Conservation (phyloP, 176 grass and related monocot species). For the Rhipidocladum racemiflorum region DNA sequence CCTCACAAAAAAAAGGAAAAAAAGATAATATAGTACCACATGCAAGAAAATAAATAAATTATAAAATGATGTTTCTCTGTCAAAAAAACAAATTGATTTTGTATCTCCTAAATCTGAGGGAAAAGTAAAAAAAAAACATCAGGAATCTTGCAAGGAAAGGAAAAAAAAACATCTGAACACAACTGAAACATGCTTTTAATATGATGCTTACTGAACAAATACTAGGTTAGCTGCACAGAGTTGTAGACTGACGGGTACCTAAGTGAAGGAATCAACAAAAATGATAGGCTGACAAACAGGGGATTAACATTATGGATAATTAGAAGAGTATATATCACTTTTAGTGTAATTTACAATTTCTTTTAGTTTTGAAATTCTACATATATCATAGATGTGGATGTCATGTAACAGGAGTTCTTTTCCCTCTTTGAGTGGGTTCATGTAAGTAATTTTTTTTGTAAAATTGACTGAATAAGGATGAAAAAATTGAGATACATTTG, state of each 20-base stretch:
- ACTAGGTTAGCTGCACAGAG: background rate
- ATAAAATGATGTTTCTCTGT: background rate
- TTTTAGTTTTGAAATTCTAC: background rate
- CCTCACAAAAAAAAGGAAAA: background rate
- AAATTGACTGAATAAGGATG: background rate
- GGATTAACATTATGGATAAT: background rate
- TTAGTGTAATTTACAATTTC: background rate
- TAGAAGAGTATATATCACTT: background rate
- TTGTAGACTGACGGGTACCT: background rate
- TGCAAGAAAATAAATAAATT: background rate
- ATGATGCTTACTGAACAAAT: background rate
- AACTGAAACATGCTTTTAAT: constrained; percentile 3
- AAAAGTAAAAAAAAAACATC: background rate
- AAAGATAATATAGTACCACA: background rate
- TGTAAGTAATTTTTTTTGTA: background rate
- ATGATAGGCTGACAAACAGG: constrained; percentile 1
- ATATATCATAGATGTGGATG: background rate
- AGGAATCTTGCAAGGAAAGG: background rate
- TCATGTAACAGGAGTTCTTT: background rate
- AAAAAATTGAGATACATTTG: background rate
- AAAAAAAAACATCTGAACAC: background rate
- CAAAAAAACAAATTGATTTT: background rate
- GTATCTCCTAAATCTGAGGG: background rate
- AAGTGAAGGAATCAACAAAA: background rate
- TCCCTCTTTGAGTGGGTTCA: background rate